Evolutionary conservation across 345 rosid species (phyloP).

Genomic region (Arabidopsis thaliana): DNA sequence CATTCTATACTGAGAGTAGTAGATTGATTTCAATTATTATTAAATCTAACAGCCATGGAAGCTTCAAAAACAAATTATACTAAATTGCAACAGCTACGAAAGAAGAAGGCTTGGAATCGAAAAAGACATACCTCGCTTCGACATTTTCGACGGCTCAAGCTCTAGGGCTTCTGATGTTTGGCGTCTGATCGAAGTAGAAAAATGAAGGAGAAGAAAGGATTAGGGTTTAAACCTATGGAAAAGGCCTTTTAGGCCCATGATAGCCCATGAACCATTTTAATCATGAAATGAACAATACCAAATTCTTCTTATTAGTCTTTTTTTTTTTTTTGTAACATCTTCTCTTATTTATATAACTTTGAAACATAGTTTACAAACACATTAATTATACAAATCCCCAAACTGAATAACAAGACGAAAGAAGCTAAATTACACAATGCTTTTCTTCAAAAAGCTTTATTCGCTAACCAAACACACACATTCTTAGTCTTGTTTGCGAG

Average conservation of each 20-base stretch:
- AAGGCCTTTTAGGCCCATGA: constrained; percentile 27
- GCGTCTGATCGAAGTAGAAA: constrained; percentile 3
- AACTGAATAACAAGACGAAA: background rate
- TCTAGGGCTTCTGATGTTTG: constrained; percentile 23
- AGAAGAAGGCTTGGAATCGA: background rate
- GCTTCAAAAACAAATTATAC: background rate
- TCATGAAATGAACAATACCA: background rate
- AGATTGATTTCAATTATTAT: background rate
- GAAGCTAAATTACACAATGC: background rate
- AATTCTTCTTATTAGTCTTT: too few species aligned
- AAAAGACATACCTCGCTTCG: constrained; percentile 38
- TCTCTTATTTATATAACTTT: background rate
- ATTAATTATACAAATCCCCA: background rate
- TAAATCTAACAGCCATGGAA: background rate
- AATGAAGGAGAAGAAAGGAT: background rate
- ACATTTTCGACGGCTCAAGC: constrained; percentile 28
- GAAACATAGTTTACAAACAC: constrained; percentile 1
- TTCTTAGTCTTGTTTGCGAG: constrained; percentile 41
- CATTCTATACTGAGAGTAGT: background rate
- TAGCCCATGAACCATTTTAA: constrained; percentile 16
- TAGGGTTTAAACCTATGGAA: background rate
- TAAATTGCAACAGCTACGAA: background rate
- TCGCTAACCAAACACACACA: background rate
- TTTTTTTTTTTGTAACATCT: background rate
- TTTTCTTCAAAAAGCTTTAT: background rate